Conservation (phyloP, 106 monocot genomes). For the Dendrobium chrysotoxum region DNA sequence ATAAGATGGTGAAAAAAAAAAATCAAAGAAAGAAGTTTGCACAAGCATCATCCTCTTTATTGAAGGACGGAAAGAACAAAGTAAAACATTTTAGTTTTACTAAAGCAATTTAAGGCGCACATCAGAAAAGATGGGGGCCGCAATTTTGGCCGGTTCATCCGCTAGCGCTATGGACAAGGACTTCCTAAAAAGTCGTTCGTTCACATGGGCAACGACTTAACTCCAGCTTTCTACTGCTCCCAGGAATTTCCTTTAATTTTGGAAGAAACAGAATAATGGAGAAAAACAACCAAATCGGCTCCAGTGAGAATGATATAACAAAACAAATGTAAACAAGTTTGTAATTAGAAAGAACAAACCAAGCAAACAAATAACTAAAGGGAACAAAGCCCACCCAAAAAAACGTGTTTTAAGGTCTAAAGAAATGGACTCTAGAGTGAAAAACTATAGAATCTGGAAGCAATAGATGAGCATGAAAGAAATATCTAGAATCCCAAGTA, state of each 20-base stretch:
- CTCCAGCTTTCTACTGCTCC: background rate
- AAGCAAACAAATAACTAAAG: too few species aligned
- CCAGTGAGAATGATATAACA: background rate
- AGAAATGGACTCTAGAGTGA: constrained; percentile 4
- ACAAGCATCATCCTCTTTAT: background rate
- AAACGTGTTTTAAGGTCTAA: constrained; percentile 10
- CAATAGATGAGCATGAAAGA: background rate
- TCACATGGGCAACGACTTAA: background rate
- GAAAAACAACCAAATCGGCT: background rate
- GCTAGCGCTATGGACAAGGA: too few species aligned
- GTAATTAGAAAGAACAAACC: background rate
- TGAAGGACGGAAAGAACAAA: background rate
- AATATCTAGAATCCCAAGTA: background rate
- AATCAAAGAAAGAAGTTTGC: background rate
- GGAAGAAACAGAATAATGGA: background rate
- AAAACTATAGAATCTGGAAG: background rate
- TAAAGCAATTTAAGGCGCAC: background rate
- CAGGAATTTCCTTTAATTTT: background rate
- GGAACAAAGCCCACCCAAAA: too few species aligned
- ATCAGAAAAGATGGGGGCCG: background rate
- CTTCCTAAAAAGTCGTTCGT: too few species aligned
- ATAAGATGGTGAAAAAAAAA: background rate
- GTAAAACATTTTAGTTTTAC: background rate
- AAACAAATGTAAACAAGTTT: background rate
- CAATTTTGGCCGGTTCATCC: background rate